These are phyloP conservation scores for Fusarium neocosmosporiellum DNA, from an alignment of 2,329 filamentous ascomycete species.

Conservation along the genomic window DNA sequence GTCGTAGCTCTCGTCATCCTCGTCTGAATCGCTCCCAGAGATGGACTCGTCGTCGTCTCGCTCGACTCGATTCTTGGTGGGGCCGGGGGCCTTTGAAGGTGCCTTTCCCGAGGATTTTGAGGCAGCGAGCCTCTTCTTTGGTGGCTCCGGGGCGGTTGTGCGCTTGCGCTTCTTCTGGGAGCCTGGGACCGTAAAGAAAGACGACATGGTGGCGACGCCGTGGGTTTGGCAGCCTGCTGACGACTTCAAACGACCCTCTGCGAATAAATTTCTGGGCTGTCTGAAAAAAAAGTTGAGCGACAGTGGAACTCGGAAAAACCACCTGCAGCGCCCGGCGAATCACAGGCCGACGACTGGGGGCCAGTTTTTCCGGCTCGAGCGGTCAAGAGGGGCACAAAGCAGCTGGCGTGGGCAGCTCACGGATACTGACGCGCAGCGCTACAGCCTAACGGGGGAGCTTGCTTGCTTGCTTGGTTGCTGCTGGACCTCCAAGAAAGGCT, in stretches of 20 bases:
- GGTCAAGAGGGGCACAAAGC: constrained; percentile 49
- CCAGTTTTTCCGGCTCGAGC: constrained; percentile 49
- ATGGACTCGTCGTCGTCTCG: constrained; percentile 77
- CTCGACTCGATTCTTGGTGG: constrained; percentile 60
- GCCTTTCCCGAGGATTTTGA: constrained; percentile 57
- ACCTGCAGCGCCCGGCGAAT: constrained; percentile 38
- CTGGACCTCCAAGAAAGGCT: constrained; percentile 39
- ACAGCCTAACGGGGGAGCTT: constrained; percentile 50
- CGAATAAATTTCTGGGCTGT: constrained; percentile 44
- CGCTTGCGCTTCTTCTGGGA: constrained; percentile 93
- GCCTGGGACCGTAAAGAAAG: constrained; percentile 92
- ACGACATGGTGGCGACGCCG: constrained; percentile 75
- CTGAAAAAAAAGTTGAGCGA: constrained; percentile 55
- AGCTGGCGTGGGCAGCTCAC: constrained; percentile 33
- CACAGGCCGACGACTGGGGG: constrained; percentile 28
- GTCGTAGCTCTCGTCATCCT: constrained; percentile 65
- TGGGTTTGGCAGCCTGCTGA: constrained; percentile 41
- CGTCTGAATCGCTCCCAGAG: constrained; percentile 83
- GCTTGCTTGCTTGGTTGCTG: constrained; percentile 33
- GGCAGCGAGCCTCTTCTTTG: constrained; percentile 69
- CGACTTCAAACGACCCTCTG: constrained; percentile 42
- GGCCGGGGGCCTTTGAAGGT: constrained; percentile 52
- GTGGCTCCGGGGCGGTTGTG: constrained; percentile 61
- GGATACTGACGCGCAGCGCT: constrained; percentile 51
- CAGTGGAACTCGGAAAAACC: constrained; percentile 43